Evolutionary conservation across 108 stramenopile genomes (phyloP), one percentile per base, ranked within the genome.

Genomic region (Parietichytrium sp.): DNA sequence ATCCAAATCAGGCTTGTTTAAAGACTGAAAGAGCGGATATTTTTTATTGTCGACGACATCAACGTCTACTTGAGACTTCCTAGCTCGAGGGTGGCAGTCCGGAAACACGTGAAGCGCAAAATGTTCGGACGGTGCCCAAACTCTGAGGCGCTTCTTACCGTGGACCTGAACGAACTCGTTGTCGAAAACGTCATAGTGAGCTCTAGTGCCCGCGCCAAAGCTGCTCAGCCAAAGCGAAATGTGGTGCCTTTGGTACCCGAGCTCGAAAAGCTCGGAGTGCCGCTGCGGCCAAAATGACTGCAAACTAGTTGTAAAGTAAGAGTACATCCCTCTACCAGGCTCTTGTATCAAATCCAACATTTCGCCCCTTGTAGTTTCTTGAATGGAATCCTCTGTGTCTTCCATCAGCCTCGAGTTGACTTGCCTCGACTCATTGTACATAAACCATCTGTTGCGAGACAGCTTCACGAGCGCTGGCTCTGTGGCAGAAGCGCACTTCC

Each of bases 151-250:
- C 54, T 86, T 86, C 4, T 72, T 49, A 10, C 86, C 86, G 20
- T 82, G 33, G 4, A 86, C 51, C 31, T 86, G 86, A 10, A 84
- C 27, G 79, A 86, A 82, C n/a, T 79, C 48, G 79, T 86, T 86
- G 49, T 86, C 48, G 31, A 82, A 84, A 18, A 79, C 84, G 38
- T 86, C 86, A 81, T 86, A 86, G 48, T 86, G 86, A 18, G 79
- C 78, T 18, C 84, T 80, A 3, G 86, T 86, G 8, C 81, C 84
- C 29, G 52, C 53, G n/a, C 81, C 77, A 0, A 81, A 45, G 15
- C 79, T 84, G 25, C 82, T 81, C 61, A 86, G 84, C 86, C 86
- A 86, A n/a, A n/a, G n/a, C n/a, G n/a, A n/a, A n/a, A n/a, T n/a
- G n/a, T n/a, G n/a, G n/a, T n/a, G n/a, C n/a, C n/a, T n/a, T n/a